Conservation (phyloP, 2,329 filamentous ascomycete species). For the Uncinocarpus reesii region DNA sequence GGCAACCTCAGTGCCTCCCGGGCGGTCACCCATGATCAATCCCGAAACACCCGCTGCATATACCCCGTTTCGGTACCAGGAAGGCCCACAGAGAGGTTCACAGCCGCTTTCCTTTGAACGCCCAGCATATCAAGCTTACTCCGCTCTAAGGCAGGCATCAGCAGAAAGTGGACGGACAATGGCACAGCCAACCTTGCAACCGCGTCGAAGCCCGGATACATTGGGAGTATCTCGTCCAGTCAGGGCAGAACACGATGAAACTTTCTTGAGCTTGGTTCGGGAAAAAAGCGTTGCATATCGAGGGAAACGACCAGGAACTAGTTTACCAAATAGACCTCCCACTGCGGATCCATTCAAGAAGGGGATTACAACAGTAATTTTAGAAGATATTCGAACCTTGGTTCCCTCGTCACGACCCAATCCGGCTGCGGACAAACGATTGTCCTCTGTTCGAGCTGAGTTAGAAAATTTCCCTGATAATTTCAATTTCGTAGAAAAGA, state of each 20-base stretch:
- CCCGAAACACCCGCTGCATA: slow-evolving; percentile 28
- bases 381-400: slow-evolving; percentile 30
- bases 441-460: slow-evolving; percentile 26
- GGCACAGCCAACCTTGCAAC: slow-evolving; percentile 23
- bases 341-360: slow-evolving; percentile 26
- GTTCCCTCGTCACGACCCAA: slow-evolving; percentile 28
- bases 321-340: slow-evolving; percentile 23
- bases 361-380: slow-evolving; percentile 20
- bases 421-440: slow-evolving; percentile 27
- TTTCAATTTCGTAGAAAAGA: slow-evolving; percentile 36
- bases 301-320: slow-evolving; percentile 21
- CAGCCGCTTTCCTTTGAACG: slow-evolving; percentile 31
- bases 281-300: slow-evolving; percentile 37
- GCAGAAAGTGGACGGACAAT: slow-evolving; percentile 37
- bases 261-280: slow-evolving; percentile 39
- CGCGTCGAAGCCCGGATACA: neutral
- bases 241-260: slow-evolving; percentile 33
- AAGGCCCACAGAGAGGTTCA: slow-evolving; percentile 34
- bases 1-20: slow-evolving; percentile 18
- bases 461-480: slow-evolving; percentile 32
- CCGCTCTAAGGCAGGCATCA: slow-evolving; percentile 37
- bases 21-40: slow-evolving; percentile 15
- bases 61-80: slow-evolving; percentile 38
- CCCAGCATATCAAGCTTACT: slow-evolving; percentile 40
- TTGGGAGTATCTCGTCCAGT: slow-evolving; percentile 12